A percentile compares a stretch with the other conserved stretches of the same genome.
Evolutionary conservation across 2,329 filamentous ascomycete genomes (phyloP).

Genomic region (Cordyceps farinosa): DNA sequence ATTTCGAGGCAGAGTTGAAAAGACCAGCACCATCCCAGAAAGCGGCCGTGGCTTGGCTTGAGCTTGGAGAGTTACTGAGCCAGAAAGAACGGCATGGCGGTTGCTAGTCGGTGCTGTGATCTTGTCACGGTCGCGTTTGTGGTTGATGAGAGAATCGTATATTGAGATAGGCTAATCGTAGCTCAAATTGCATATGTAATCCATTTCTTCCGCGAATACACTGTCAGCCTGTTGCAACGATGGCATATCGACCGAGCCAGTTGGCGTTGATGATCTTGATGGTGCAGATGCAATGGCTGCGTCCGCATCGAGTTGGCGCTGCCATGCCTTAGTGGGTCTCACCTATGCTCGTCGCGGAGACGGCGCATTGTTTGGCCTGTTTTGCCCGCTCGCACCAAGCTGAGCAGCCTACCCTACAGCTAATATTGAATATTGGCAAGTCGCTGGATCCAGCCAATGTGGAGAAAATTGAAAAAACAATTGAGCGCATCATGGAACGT

Average conservation of each 20-base stretch:
- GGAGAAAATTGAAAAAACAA: background rate
- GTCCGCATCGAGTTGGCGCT: background rate
- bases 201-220: background rate
- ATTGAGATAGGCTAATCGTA: background rate
- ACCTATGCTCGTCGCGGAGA: background rate
- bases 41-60: background rate
- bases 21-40: background rate
- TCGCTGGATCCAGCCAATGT: background rate
- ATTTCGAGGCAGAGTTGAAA: background rate
- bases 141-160: background rate
- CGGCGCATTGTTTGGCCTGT: slow-evolving; percentile 2
- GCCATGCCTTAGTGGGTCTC: background rate
- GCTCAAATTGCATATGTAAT: background rate
- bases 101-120: background rate
- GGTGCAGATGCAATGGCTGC: background rate
- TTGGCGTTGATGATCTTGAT: background rate
- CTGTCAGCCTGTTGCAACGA: background rate
- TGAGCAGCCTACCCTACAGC: background rate
- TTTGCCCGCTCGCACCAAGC: background rate
- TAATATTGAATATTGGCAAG: no score
- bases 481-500: no score
- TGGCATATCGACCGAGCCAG: background rate
- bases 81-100: background rate
- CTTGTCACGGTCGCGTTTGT: slow-evolving; percentile 7
- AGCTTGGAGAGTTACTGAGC: background rate